Percentiles rank a stretch among this genome's conserved stretches.
phyloP scores from a whole-genome alignment of 305 asterid species.

The Ilex paraguariensis region DNA sequence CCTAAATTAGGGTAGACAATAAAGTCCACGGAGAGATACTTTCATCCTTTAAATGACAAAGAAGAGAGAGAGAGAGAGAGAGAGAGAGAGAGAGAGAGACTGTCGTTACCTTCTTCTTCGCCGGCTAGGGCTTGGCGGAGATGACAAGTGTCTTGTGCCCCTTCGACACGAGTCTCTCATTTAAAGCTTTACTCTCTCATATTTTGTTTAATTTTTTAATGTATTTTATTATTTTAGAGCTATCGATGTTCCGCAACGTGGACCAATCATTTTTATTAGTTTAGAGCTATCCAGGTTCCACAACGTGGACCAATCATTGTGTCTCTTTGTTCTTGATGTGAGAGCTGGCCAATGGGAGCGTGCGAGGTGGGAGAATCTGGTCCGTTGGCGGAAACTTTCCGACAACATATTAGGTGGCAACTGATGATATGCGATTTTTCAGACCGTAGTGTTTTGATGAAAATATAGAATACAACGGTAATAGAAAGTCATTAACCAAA shows the following conservation, averaged over 20 bases:
- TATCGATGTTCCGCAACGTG: constrained; percentile 25
- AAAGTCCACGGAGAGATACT: too few relatives aligned
- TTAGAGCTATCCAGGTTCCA: constrained; percentile 16
- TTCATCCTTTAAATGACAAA: constrained; percentile 21
- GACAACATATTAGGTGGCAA: constrained; percentile 21
- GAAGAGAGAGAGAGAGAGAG: constrained; percentile 3
- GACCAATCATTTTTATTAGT: constrained; percentile 31
- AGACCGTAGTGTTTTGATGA: too few relatives aligned
- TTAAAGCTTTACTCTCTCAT: constrained; percentile 18
- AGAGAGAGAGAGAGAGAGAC: constrained; percentile 21
- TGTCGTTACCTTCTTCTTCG: constrained; percentile 63
- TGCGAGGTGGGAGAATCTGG: constrained; percentile 33
- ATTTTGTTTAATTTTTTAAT: constrained; percentile 17
- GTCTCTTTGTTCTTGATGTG: constrained; percentile 20
- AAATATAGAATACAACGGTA: too few relatives aligned
- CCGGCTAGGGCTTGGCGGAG: constrained; percentile 40
- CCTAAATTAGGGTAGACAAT: too few relatives aligned
- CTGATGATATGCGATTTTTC: neutral
- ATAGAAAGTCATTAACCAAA: too few relatives aligned
- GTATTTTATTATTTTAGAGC: neutral
- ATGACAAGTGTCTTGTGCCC: constrained; percentile 72
- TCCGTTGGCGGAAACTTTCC: constrained; percentile 19
- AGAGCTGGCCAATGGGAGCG: constrained; percentile 23
- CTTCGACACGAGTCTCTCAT: constrained; percentile 2
- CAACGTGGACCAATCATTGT: constrained; percentile 45